Conservation (phyloP, 805 yeast species). For the Candida silvicultrix region DNA sequence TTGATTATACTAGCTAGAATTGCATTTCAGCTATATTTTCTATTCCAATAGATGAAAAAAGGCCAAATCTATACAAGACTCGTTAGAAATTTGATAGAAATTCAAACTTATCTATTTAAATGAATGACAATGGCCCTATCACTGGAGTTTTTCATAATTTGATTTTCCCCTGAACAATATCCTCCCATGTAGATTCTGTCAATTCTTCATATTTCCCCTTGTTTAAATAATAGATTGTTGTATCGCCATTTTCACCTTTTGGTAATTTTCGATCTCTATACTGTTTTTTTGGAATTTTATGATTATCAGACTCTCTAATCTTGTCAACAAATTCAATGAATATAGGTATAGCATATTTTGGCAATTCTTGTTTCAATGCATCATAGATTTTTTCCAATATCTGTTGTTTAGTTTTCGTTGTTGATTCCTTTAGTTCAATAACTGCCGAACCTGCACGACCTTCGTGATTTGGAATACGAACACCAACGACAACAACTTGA, state of each 20-base stretch:
- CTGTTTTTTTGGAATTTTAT: conserved; percentile 67
- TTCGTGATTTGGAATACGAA: conserved; percentile 78
- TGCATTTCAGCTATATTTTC: neutral
- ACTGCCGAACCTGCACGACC: conserved; percentile 94
- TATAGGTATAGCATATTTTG: conserved; percentile 81
- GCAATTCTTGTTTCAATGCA: conserved; percentile 41
- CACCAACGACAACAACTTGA: conserved; percentile 84
- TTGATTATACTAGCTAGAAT: conserved; percentile 14
- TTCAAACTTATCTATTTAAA: too few species aligned
- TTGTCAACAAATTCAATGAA: conserved; percentile 62
- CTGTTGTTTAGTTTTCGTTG: conserved; percentile 17
- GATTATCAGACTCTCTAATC: conserved; percentile 70
- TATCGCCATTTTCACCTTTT: conserved; percentile 53
- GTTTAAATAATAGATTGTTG: conserved; percentile 67
- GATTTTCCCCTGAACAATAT: conserved; percentile 17
- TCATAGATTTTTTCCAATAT: conserved; percentile 34
- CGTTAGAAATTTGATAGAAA: too few species aligned
- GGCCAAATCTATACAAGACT: too few species aligned
- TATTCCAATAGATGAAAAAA: neutral
- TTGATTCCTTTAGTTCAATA: conserved; percentile 41
- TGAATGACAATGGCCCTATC: neutral
- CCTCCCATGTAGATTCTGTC: conserved; percentile 50
- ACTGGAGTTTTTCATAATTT: neutral
- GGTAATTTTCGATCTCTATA: conserved; percentile 68
- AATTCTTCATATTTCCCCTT: conserved; percentile 48